Base-by-base conservation (phyloP, 441 rosid genomes). In the Erysimum cheiri region DNA sequence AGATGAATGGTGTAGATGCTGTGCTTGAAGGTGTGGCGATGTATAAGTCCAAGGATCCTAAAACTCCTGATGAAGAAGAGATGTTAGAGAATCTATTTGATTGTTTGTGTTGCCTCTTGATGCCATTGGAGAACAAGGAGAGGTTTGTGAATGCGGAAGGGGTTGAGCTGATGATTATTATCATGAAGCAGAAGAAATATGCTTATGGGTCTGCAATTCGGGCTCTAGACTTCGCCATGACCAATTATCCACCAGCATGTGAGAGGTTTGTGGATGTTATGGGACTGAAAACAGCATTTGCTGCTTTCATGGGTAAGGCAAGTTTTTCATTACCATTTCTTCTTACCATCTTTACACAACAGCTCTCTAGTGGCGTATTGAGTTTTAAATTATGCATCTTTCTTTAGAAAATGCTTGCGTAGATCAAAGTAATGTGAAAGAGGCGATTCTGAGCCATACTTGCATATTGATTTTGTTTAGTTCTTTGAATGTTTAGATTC, bases 281-380 rank as follows among this genome's bases (percentile, higher is more conserved):
- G 80, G 98, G 99, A 10, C 76, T 94, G 82, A 94, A 92, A 85
- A 92, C 99, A 24, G 98, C 93, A 2, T 94, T 94, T 76, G 88
- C 98, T 72, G 93, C 98, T 82, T 94, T 92, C 89, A 94, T 94
- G 99, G 98, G 99, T 86, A 92, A 94, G 99, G 99, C 96, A 88
- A 92, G 97, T 85, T 71, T 44, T 70, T 71, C 71, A 52, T 37
- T 70, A 73, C 73, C 59, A 29, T 19, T 44, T 73, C 56, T 60
- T 35, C 0, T 19, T 41, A 57, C 14, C 47, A 63, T 56, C 14
- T 14, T 37, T 31, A 31, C 28, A 24, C 24, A 22, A 22, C 24
- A 0, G 46, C 19, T 57, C 26, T 5, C 43, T 62, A 8, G 13
- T 43, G 58, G 13, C 31, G 28, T 67, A 32, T 17, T 28, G 32